Conservation (phyloP, 1,284 basidiomycete genomes). For the Sphagnurus paluster region DNA sequence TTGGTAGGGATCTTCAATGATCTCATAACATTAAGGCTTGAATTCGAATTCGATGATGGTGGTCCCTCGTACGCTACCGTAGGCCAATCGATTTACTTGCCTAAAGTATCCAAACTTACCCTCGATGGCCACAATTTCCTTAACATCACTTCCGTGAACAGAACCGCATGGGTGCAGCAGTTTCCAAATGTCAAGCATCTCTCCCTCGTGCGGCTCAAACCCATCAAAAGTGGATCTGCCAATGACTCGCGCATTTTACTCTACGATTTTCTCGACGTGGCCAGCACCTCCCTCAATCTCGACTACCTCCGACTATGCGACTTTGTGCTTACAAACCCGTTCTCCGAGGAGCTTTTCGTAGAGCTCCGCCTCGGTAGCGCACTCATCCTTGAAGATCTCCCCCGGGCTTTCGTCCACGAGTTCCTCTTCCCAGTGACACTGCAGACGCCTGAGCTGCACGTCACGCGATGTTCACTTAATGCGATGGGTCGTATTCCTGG, state of each 20-base stretch:
- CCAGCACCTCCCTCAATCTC: neutral
- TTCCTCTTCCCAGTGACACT: neutral
- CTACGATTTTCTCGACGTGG: neutral
- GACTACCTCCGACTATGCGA: constrained; percentile 4
- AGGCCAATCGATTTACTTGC: neutral
- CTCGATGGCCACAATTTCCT: constrained; percentile 8
- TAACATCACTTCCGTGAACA: neutral
- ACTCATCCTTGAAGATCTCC: constrained; percentile 3
- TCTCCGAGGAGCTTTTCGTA: neutral
- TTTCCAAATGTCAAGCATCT: neutral
- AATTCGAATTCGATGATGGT: constrained; percentile 7
- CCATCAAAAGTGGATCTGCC: neutral
- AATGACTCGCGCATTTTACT: neutral
- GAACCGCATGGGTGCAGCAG: neutral
- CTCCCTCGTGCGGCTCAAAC: neutral
- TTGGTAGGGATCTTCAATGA: neutral
- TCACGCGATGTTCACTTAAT: constrained; percentile 5
- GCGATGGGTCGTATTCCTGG: neutral
- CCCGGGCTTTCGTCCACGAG: neutral
- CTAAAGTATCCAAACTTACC: neutral
- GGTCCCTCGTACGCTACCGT: neutral
- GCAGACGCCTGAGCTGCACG: neutral
- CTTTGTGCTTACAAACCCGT: neutral
- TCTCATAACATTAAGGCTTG: neutral
- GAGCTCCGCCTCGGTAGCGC: neutral